Evolutionary conservation across 768 basidiomycete genomes (phyloP).

Genomic region (Boletellus emodensis): DNA sequence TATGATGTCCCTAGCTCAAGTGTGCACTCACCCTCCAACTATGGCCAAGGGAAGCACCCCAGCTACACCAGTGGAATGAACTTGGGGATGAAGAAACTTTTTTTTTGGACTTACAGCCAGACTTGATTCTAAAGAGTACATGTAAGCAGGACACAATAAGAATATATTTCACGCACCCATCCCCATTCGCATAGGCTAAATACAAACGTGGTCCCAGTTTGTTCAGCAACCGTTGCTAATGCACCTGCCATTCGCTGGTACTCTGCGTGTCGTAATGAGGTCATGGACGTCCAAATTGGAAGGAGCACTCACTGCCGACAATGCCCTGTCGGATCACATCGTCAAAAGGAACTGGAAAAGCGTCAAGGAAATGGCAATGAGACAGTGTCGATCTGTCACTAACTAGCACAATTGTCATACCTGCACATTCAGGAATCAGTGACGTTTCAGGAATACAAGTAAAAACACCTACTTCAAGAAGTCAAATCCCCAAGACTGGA

Average conservation of each 20-base stretch:
- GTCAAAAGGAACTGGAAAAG: slow-evolving; percentile 49
- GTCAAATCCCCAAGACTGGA: slow-evolving; percentile 62
- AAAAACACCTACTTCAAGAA: slow-evolving; percentile 48
- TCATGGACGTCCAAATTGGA: background rate
- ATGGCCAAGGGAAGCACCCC: slow-evolving; percentile 33
- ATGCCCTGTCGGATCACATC: slow-evolving; percentile 50
- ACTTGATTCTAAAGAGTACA: slow-evolving; percentile 45
- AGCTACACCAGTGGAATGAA: slow-evolving; percentile 25
- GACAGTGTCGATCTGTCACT: slow-evolving; percentile 3
- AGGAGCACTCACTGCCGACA: slow-evolving; percentile 41
- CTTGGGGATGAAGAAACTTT: slow-evolving; percentile 2
- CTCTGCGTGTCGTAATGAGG: slow-evolving; percentile 34
- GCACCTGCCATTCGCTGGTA: slow-evolving; percentile 59
- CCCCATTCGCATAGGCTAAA: slow-evolving; percentile 70
- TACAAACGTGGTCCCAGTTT: slow-evolving; percentile 49
- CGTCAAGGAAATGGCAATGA: background rate
- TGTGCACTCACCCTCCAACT: slow-evolving; percentile 40
- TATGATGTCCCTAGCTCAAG: background rate
- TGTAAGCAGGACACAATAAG: background rate
- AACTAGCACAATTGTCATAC: slow-evolving; percentile 60
- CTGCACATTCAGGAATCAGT: slow-evolving; percentile 26
- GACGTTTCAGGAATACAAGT: background rate
- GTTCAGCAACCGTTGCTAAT: slow-evolving; percentile 41
- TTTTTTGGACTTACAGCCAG: slow-evolving; percentile 51
- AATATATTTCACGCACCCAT: slow-evolving; percentile 37